These are phyloP conservation scores for Chenopodium berlandieri DNA, from an alignment of 148 eudicot genomes.

Conservation along the genomic window DNA sequence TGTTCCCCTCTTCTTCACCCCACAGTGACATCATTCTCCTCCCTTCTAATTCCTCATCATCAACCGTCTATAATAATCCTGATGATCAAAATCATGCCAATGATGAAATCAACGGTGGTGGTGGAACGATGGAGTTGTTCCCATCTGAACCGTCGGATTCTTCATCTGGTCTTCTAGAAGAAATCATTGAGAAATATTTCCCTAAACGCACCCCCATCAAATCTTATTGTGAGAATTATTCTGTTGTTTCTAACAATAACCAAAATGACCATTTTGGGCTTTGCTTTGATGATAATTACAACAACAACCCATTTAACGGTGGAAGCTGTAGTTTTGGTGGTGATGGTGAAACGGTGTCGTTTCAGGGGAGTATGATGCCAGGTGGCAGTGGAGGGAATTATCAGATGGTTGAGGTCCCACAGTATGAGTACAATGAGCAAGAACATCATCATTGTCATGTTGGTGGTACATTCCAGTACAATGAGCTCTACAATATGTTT, in stretches of 20 bases:
- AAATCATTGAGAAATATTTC: constrained; percentile 33
- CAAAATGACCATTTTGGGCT: neutral
- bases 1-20: constrained; percentile 22
- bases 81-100: neutral
- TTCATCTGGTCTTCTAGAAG: constrained; percentile 34
- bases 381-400: constrained; percentile 7
- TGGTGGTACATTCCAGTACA: constrained; percentile 17
- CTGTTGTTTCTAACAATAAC: neutral
- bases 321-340: neutral
- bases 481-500: constrained; percentile 28
- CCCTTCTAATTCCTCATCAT: neutral
- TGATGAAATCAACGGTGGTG: neutral
- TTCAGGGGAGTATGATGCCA: constrained; percentile 14
- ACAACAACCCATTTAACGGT: too few relatives aligned
- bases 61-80: neutral
- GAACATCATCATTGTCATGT: neutral
- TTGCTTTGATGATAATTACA: neutral
- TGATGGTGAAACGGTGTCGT: constrained; percentile 13
- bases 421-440: constrained; percentile 9
- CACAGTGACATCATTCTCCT: constrained; percentile 5
- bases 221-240: neutral
- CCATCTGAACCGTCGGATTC: constrained; percentile 22
- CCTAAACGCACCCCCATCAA: constrained; percentile 27
- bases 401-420: constrained; percentile 21
- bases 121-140: constrained; percentile 16